A percentile compares a stretch with the other conserved stretches of the same genome.
These are phyloP conservation scores for Didymosphaeria variabile DNA, from an alignment of 2,329 filamentous ascomycete species.

Conservation along the genomic window DNA sequence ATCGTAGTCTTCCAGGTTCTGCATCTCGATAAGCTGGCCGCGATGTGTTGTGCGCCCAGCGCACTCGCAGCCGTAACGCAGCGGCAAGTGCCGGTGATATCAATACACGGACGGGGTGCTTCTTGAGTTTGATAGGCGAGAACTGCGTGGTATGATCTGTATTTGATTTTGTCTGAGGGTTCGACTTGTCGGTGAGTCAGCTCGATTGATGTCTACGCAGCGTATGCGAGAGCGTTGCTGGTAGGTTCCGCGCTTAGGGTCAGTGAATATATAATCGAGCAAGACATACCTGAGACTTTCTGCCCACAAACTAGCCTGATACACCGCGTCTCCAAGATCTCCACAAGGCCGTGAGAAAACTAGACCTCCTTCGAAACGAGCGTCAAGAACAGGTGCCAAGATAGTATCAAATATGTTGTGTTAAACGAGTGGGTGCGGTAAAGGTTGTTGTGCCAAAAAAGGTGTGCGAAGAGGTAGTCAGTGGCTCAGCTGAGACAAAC, in stretches of 20 bases:
- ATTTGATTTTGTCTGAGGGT: not conserved
- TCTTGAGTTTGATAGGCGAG: not conserved
- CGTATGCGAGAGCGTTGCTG: not conserved
- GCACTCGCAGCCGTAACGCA: not conserved
- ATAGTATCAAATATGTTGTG: not conserved
- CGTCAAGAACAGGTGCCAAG: not conserved
- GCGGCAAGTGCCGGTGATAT: not conserved
- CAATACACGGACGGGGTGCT: too few species aligned
- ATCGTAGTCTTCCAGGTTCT: not conserved
- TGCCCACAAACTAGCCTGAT: not conserved
- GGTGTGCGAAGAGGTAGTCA: too few species aligned
- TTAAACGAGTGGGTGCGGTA: too few species aligned
- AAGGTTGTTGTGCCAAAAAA: too few species aligned
- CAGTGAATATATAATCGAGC: not conserved
- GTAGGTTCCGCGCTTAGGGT: not conserved
- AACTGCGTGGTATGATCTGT: not conserved
- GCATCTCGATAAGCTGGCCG: not conserved
- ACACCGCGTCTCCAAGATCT: not conserved
- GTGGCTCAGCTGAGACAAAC: too few species aligned
- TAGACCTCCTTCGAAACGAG: not conserved
- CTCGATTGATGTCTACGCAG: not conserved
- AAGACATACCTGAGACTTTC: conserved; percentile 6
- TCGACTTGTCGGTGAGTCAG: not conserved
- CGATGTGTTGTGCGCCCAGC: not conserved
- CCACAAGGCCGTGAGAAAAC: too few species aligned